Base-by-base conservation (phyloP, 2,329 filamentous ascomycete species). In the Coleophoma eucalyptorum region DNA sequence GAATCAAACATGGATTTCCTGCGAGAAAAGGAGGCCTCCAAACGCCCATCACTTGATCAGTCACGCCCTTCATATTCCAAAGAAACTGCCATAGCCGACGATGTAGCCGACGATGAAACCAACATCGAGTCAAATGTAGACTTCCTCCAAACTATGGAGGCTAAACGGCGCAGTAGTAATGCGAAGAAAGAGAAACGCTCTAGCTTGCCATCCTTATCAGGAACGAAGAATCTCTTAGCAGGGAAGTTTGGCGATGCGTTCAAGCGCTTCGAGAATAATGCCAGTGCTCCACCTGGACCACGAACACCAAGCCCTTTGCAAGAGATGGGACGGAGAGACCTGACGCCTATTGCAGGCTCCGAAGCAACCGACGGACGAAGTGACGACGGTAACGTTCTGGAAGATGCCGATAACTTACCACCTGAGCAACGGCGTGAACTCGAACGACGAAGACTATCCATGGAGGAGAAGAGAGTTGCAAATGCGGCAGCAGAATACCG, bases 231-330 rank as follows among this genome's bases (percentile, higher is more conserved):
- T 51, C 83, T 96, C 35, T 75, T 97, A n/a, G 86, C 85, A 5
- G 89, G 91, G 20, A 90, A 87, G 59, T 97, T 97, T 66, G 90
- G 92, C 1, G 92, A 97, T 62, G 92, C 93, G 3, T 97, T 97
- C 72, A 90, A 93, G 63, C 81, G 88, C 5, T 97, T 97, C 59
- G 94, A 99, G 67, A 77, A 59, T 32, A 63, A 61, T 56, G 42
- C 53, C 58, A 59, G 51, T 76, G 4, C 67, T 74, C 52, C 57
- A 7, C 51, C 61, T 8, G 59, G 74, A 75, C 48, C 61, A 68
- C 26, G 77, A 70, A 57, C 76, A 64, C 53, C 75, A 67, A 68
- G 77, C 69, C 59, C 70, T 2, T 58, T 65, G 7, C 63, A 66
- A 19, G 64, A 65, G 21, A 59, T 64, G n/a, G 73, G 75, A 43